A percentile compares a stretch with the other conserved stretches of the same genome.
These are phyloP conservation scores for Arabidopsis lyrata DNA, from an alignment of 441 rosid genomes.

Conservation along the genomic window DNA sequence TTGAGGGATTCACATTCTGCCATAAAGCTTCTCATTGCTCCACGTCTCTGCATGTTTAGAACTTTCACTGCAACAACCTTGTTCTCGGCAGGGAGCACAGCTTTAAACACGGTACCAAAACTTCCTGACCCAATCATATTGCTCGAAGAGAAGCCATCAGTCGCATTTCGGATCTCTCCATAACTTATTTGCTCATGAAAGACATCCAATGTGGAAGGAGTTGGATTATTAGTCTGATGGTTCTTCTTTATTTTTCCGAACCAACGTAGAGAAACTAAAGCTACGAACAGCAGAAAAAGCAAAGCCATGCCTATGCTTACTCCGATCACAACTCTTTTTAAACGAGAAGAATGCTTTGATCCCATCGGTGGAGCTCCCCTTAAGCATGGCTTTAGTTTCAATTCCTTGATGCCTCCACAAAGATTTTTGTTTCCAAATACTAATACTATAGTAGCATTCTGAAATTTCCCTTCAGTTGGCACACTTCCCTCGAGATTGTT, in stretches of 20 bases:
- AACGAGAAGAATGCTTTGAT: background rate
- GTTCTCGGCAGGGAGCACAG: background rate
- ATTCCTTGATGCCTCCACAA: slow-evolving; percentile 12
- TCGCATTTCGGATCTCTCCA: background rate
- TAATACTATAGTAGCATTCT: slow-evolving; percentile 2
- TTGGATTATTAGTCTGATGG: background rate
- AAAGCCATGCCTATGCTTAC: background rate
- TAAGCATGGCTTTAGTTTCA: background rate
- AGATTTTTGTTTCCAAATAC: slow-evolving; percentile 11
- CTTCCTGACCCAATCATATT: slow-evolving; percentile 39
- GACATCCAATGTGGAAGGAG: slow-evolving; percentile 16
- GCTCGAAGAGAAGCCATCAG: slow-evolving; percentile 20
- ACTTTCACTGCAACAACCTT: slow-evolving; percentile 30
- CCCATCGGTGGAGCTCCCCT: background rate
- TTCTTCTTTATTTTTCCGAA: slow-evolving; percentile 2
- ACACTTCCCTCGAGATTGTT: slow-evolving; percentile 3
- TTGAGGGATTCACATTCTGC: slow-evolving; percentile 37
- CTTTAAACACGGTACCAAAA: slow-evolving; percentile 35
- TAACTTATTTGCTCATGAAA: slow-evolving; percentile 1
- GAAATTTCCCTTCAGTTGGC: slow-evolving; percentile 8
- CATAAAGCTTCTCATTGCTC: slow-evolving; percentile 42
- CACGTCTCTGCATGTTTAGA: slow-evolving; percentile 8
- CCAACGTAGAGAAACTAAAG: background rate
- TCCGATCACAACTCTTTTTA: background rate
- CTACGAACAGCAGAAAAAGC: background rate